These are phyloP conservation scores for Betula pendula DNA, from an alignment of 306 rosid genomes.

Conservation along the genomic window DNA sequence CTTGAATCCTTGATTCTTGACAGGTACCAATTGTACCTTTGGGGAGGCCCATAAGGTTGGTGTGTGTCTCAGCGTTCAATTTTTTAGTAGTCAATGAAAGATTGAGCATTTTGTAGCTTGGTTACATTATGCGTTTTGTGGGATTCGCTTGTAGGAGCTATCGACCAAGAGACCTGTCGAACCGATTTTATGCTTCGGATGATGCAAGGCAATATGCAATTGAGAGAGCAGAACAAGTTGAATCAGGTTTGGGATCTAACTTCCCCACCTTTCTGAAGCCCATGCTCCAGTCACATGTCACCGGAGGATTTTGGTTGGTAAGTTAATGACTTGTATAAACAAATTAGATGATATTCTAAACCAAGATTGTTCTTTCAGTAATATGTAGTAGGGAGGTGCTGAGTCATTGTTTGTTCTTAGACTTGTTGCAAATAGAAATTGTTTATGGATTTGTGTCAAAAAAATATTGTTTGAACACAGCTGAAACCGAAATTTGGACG, in stretches of 20 bases:
- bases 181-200: constrained; percentile 45
- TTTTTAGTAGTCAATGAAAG: neutral
- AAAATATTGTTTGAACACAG: neutral
- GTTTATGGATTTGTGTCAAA: neutral
- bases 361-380: neutral
- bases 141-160: constrained; percentile 26
- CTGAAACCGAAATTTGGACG: neutral
- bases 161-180: constrained; percentile 42
- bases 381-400: neutral
- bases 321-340: neutral
- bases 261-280: constrained; percentile 46
- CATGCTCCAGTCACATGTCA: constrained; percentile 57
- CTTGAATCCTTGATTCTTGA: constrained; percentile 16
- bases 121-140: neutral
- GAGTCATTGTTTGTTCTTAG: neutral
- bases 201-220: constrained; percentile 40
- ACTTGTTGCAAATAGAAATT: neutral
- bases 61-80: neutral
- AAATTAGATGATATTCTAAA: neutral
- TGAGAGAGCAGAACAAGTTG: constrained; percentile 41
- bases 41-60: constrained; percentile 36
- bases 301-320: constrained; percentile 67
- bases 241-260: constrained; percentile 36
- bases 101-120: neutral
- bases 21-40: constrained; percentile 44